Conservation (phyloP, 768 basidiomycete species). For the Agaricus blazei region DNA sequence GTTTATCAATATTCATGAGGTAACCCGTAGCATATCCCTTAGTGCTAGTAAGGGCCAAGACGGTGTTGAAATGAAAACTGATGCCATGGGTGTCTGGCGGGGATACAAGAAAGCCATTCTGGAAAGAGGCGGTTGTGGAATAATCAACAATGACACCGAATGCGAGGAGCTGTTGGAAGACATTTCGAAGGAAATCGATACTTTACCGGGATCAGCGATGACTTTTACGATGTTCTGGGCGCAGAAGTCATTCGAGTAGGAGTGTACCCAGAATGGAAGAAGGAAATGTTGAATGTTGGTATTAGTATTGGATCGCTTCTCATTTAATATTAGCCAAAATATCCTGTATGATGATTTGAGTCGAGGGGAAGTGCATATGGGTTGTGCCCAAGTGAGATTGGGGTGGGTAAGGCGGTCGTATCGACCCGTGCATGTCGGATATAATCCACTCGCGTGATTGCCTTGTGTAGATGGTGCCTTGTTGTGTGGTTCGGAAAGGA, state of each 20-base stretch:
- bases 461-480: too few species aligned
- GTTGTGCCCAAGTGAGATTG: too few species aligned
- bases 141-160: conserved; percentile 1
- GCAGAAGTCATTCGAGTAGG: background rate
- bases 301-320: too few species aligned
- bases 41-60: background rate
- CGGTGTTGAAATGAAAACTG: background rate
- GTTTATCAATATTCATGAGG: background rate
- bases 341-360: too few species aligned
- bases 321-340: too few species aligned
- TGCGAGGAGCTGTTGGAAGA: background rate
- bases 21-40: background rate
- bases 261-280: too few species aligned
- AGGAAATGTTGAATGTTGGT: too few species aligned
- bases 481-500: too few species aligned
- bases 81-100: background rate
- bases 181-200: background rate
- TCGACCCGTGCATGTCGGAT: too few species aligned
- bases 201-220: background rate
- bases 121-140: background rate
- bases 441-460: too few species aligned
- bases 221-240: background rate
- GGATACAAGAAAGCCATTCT: background rate
- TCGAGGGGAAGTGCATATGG: too few species aligned
- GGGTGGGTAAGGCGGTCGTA: too few species aligned